Conservation (phyloP, 805 yeast species). For the Saturnispora kantuleensis region DNA sequence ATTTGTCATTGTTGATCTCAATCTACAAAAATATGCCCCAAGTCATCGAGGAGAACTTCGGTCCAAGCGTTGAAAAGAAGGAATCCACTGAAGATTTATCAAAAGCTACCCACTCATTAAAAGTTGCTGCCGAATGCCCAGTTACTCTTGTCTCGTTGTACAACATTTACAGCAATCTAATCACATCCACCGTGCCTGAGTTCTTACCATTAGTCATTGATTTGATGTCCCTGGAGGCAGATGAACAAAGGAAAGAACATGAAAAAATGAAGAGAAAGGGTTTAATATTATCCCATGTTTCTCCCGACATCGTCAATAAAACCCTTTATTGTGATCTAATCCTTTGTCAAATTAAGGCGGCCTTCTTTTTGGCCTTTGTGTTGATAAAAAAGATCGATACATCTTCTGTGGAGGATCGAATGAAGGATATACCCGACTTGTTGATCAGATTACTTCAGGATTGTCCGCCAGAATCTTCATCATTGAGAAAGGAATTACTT, state of each 20-base stretch:
- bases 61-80: constrained; percentile 14
- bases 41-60: constrained; percentile 64
- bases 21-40: constrained; percentile 73
- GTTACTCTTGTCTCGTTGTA: constrained; percentile 90
- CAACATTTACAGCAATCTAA: constrained; percentile 74
- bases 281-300: constrained; percentile 55
- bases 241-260: constrained; percentile 65
- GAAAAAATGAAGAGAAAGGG: constrained; percentile 46
- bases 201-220: constrained; percentile 78
- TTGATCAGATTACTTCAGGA: constrained; percentile 82
- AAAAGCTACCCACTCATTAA: constrained; percentile 73
- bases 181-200: constrained; percentile 56
- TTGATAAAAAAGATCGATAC: constrained; percentile 76
- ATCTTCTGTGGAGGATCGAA: constrained; percentile 48
- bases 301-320: constrained; percentile 68
- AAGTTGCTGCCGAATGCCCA: constrained; percentile 92
- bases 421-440: constrained; percentile 70
- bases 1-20: constrained; percentile 62
- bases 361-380: constrained; percentile 88
- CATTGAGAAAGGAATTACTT: constrained; percentile 83
- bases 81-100: constrained; percentile 33
- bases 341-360: constrained; percentile 90
- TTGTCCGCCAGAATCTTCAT: constrained; percentile 87
- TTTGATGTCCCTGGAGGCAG: constrained; percentile 67
- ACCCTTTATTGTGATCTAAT: constrained; percentile 80